Conservation (phyloP, 1,139 yeast genomes). For the Yamadazyma jaroonii region DNA sequence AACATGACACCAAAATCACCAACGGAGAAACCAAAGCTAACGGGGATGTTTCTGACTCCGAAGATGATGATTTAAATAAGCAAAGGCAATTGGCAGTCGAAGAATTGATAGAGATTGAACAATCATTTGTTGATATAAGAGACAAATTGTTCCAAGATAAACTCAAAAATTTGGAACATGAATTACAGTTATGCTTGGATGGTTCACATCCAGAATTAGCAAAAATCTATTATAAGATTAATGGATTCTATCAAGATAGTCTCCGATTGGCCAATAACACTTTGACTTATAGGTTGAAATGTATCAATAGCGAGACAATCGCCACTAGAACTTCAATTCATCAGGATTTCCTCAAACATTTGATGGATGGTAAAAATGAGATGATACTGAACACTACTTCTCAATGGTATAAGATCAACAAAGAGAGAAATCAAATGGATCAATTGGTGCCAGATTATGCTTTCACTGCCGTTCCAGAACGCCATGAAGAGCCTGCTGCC, state of each 20-base stretch:
- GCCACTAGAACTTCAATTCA: conserved; percentile 81
- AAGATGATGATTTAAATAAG: conserved; percentile 44
- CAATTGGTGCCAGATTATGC: conserved; percentile 52
- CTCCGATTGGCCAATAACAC: conserved; percentile 64
- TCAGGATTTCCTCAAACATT: conserved; percentile 73
- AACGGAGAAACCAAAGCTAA: conserved; percentile 8
- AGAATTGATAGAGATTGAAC: conserved; percentile 73
- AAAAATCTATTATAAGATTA: conserved; percentile 67
- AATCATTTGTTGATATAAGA: conserved; percentile 79
- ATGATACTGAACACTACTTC: conserved; percentile 76
- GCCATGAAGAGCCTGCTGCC: conserved; percentile 2
- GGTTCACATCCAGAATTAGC: conserved; percentile 87
- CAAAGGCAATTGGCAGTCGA: conserved; percentile 63
- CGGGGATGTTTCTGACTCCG: conserved; percentile 24
- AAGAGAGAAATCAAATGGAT: conserved; percentile 85
- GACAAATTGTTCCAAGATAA: conserved; percentile 77
- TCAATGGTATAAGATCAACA: conserved; percentile 88
- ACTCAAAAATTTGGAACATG: conserved; percentile 71
- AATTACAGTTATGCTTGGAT: conserved; percentile 79
- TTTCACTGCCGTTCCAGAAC: conserved; percentile 32
- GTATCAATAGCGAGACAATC: conserved; percentile 76
- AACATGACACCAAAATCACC: conserved; percentile 18
- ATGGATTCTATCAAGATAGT: conserved; percentile 67
- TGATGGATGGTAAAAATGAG: conserved; percentile 64
- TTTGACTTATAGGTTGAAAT: conserved; percentile 68